Conservation (phyloP, 164 flowering plant species). For the Macadamia tetraphylla region DNA sequence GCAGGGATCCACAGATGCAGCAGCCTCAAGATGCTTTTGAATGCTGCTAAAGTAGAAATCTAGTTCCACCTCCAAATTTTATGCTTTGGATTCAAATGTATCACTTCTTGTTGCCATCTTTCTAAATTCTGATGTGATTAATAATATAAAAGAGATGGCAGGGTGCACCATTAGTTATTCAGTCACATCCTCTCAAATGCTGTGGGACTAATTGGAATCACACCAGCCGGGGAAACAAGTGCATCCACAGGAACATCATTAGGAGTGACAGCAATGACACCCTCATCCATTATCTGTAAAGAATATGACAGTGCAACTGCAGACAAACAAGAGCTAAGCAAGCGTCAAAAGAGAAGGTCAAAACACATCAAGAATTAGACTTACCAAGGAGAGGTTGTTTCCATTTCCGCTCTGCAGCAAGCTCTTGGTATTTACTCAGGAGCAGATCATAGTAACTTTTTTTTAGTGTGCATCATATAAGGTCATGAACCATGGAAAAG, state of each 20-base stretch:
- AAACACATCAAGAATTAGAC: not conserved
- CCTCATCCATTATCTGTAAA: slow-evolving; percentile 79
- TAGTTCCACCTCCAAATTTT: not conserved
- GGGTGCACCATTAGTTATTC: not conserved
- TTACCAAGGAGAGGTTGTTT: slow-evolving; percentile 81
- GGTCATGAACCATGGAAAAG: slow-evolving; percentile 2
- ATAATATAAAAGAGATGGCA: not conserved
- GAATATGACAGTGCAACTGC: slow-evolving; percentile 93
- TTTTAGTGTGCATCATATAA: slow-evolving; percentile 2
- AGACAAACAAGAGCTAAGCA: slow-evolving; percentile 7
- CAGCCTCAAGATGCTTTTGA: no score
- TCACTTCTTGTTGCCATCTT: not conserved
- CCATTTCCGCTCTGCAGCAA: slow-evolving; percentile 61
- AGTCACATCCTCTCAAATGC: slow-evolving; percentile 42
- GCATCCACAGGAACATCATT: slow-evolving; percentile 76
- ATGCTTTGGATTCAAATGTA: not conserved
- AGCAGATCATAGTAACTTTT: slow-evolving; percentile 81
- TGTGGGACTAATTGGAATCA: slow-evolving; percentile 59
- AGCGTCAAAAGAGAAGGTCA: not conserved
- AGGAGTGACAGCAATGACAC: slow-evolving; percentile 61
- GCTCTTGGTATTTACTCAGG: slow-evolving; percentile 68
- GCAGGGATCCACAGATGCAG: no score
- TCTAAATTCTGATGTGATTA: not conserved
- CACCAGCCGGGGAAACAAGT: slow-evolving; percentile 69
- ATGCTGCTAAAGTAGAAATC: not conserved